A percentile compares a stretch with the other conserved stretches of the same genome.
Evolutionary conservation across 805 yeast species (phyloP).

Genomic region (Saccharomycopsis fibuligera): DNA sequence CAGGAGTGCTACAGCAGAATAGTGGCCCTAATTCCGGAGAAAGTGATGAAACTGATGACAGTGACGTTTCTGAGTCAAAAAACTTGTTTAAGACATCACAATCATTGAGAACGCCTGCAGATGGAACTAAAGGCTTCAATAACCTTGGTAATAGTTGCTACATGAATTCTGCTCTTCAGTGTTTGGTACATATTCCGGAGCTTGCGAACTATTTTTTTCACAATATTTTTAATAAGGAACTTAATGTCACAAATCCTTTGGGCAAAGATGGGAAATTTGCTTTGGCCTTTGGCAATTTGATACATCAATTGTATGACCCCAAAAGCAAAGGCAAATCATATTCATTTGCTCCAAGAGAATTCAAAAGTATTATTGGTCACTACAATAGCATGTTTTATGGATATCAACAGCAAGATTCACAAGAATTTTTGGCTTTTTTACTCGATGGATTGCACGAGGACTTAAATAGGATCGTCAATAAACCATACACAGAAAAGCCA

Average conservation of each 20-base stretch:
- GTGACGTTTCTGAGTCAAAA: constrained; percentile 4
- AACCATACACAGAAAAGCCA: constrained; percentile 87
- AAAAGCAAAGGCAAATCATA: constrained; percentile 19
- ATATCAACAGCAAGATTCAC: constrained; percentile 87
- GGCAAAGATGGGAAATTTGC: constrained; percentile 86
- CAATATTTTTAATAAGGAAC: constrained; percentile 53
- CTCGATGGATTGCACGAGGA: constrained; percentile 91
- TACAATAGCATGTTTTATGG: constrained; percentile 75
- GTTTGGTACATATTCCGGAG: constrained; percentile 82
- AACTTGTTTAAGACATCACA: no score
- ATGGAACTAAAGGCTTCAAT: constrained; percentile 55
- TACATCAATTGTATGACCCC: constrained; percentile 51
- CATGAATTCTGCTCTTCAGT: constrained; percentile 92
- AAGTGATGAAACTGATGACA: constrained; percentile 9
- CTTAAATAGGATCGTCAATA: constrained; percentile 70
- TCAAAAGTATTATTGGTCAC: constrained; percentile 72
- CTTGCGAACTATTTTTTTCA: constrained; percentile 66
- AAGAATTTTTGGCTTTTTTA: constrained; percentile 82
- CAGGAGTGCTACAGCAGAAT: background rate
- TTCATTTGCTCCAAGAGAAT: constrained; percentile 59
- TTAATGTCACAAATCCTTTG: constrained; percentile 73
- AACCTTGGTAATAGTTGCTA: constrained; percentile 90
- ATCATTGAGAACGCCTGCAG: no score
- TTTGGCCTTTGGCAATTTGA: constrained; percentile 57
- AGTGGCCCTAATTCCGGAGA: no score